phyloP scores from a whole-genome alignment of 1,284 basidiomycete species.

The Cryptococcus hybrid region DNA sequence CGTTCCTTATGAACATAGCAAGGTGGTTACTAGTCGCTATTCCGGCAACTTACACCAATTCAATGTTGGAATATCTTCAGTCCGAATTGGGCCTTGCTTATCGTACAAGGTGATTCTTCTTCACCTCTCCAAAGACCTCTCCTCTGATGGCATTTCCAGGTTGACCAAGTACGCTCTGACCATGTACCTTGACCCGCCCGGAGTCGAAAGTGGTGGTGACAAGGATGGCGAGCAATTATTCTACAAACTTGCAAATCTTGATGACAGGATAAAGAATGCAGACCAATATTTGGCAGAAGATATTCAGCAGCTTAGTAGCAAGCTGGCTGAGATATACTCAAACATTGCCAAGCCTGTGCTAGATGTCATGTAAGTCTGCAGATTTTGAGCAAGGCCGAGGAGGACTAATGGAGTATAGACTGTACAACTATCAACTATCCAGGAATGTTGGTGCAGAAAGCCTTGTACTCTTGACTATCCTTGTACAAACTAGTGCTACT shows the following conservation, averaged over 20 bases:
- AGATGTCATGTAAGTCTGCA: conserved; percentile 60
- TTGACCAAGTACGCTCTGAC: conserved; percentile 80
- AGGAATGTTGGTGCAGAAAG: conserved; percentile 95
- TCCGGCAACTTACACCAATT: conserved; percentile 94
- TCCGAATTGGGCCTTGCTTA: conserved; percentile 92
- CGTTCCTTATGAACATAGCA: conserved; percentile 81
- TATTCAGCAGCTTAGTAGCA: conserved; percentile 87
- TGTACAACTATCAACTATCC: conserved; percentile 96
- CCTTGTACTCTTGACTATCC: conserved; percentile 74
- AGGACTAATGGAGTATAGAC: conserved; percentile 50
- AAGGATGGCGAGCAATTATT: conserved; percentile 60
- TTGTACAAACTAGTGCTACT: conserved; percentile 78
- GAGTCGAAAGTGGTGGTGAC: conserved; percentile 10
- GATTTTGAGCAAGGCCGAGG: not conserved
- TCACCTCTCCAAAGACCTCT: not conserved
- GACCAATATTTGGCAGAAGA: conserved; percentile 85
- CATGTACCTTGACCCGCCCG: conserved; percentile 69
- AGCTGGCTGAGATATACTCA: conserved; percentile 90
- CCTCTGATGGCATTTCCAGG: conserved; percentile 12
- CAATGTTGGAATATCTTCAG: conserved; percentile 92
- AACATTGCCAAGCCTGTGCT: conserved; percentile 91
- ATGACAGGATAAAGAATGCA: conserved; percentile 94
- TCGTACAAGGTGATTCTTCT: conserved; percentile 62
- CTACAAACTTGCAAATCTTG: conserved; percentile 89
- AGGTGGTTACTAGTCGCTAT: conserved; percentile 93